Conservation (phyloP, 768 basidiomycete genomes). For the Leccinum fibrillosum region DNA sequence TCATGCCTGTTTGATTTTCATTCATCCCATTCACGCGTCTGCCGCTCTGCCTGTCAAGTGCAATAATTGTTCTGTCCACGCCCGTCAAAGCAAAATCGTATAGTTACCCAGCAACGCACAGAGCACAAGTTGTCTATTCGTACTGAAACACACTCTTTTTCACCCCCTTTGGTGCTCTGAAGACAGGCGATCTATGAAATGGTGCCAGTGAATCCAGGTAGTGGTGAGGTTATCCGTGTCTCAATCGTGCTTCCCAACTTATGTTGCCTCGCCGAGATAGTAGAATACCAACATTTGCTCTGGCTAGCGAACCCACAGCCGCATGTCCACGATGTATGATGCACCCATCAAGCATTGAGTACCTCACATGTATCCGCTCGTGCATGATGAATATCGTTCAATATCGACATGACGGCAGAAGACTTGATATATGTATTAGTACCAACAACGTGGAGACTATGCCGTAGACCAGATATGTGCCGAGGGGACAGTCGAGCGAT, state of each 20-base stretch:
- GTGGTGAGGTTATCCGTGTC: conserved; percentile 11
- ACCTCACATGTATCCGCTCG: conserved; percentile 7
- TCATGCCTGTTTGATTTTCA: conserved; percentile 28
- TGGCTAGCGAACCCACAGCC: not conserved
- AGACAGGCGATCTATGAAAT: not conserved
- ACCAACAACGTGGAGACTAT: conserved; percentile 1
- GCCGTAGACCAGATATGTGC: not conserved
- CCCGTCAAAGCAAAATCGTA: conserved; percentile 31
- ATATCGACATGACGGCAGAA: conserved; percentile 4
- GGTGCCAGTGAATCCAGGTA: not conserved
- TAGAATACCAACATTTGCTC: not conserved
- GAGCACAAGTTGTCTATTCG: conserved; percentile 12
- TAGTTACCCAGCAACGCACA: conserved; percentile 21
- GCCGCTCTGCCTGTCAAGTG: conserved; percentile 26
- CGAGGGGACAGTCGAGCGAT: conserved; percentile 1
- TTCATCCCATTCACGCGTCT: conserved; percentile 14
- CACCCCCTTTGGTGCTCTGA: conserved; percentile 10
- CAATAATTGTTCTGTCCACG: conserved; percentile 27
- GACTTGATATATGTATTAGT: conserved; percentile 14
- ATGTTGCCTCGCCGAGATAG: not conserved
- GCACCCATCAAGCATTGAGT: conserved; percentile 10
- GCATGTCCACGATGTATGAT: not conserved
- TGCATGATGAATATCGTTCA: conserved; percentile 8
- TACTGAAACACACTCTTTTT: conserved; percentile 22
- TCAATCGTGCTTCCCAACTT: not conserved